Percentiles rank a stretch among this genome's conserved stretches.
phyloP scores from a whole-genome alignment of 108 stramenopile genomes.

The Aureococcus anophagefferens region DNA sequence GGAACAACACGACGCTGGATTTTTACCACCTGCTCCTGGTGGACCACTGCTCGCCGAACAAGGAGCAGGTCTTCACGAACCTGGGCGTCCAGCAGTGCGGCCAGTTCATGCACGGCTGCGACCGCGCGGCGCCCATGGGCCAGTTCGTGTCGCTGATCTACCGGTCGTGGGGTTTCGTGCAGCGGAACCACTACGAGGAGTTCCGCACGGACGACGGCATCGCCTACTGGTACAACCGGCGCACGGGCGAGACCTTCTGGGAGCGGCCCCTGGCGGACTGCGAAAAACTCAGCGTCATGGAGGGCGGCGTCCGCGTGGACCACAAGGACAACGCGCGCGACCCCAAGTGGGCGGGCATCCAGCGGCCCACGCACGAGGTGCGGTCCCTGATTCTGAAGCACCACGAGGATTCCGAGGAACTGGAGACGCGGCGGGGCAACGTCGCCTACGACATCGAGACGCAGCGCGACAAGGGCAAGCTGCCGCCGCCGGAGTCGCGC shows the following conservation, averaged over 20 bases:
- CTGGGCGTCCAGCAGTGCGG: constrained; percentile 52
- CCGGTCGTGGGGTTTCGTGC: constrained; percentile 53
- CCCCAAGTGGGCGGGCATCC: neutral
- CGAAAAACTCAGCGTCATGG: constrained; percentile 34
- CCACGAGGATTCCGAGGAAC: constrained; percentile 9
- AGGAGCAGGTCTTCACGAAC: constrained; percentile 54
- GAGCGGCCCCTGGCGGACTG: constrained; percentile 42
- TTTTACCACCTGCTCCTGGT: constrained; percentile 50
- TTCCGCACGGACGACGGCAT: constrained; percentile 47
- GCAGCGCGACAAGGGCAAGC: constrained; percentile 19
- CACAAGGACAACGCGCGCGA: constrained; percentile 23
- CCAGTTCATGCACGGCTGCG: constrained; percentile 43
- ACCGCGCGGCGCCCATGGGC: constrained; percentile 36
- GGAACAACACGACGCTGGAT: constrained; percentile 52
- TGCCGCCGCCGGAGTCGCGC: neutral
- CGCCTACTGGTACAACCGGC: constrained; percentile 50
- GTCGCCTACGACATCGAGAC: constrained; percentile 11
- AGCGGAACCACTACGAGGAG: constrained; percentile 30
- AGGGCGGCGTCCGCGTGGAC: constrained; percentile 35
- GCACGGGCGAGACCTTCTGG: constrained; percentile 55
- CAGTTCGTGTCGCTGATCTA: constrained; percentile 39
- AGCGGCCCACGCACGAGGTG: constrained; percentile 8
- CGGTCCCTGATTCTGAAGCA: constrained; percentile 20
- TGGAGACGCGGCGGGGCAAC: neutral
- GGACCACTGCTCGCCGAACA: constrained; percentile 35